These are phyloP conservation scores for Pseudonitzschia pungens DNA, from an alignment of 108 stramenopile genomes.

Conservation along the genomic window DNA sequence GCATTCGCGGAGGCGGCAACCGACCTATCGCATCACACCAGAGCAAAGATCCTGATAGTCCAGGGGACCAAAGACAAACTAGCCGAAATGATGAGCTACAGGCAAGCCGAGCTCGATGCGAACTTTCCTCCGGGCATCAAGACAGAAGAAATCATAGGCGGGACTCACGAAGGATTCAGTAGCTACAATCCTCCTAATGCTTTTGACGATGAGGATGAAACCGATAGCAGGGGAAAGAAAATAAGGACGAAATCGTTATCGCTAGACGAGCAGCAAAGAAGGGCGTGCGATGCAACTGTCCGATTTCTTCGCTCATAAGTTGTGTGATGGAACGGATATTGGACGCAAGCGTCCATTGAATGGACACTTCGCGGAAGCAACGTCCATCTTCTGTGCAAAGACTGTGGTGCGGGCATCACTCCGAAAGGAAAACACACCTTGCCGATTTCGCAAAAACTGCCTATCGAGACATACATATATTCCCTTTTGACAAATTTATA, in stretches of 20 bases:
- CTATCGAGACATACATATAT: neutral
- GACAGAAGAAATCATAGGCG: conserved; percentile 20
- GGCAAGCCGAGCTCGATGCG: conserved; percentile 17
- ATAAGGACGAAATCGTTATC: neutral
- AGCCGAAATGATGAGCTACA: conserved; percentile 2
- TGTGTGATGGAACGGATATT: too few relatives aligned
- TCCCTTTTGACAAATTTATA: neutral
- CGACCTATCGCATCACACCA: conserved; percentile 22
- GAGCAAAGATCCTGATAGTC: conserved; percentile 7
- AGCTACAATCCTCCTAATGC: conserved; percentile 18
- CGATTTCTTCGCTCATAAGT: conserved; percentile 3
- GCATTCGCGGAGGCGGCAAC: conserved; percentile 22
- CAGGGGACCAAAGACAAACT: conserved; percentile 35
- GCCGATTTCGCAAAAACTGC: neutral
- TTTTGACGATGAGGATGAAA: neutral
- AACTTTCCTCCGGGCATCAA: conserved; percentile 20
- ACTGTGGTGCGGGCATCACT: neutral
- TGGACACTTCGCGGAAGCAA: neutral
- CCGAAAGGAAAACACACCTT: neutral
- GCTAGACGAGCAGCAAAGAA: conserved; percentile 9
- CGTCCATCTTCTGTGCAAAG: neutral
- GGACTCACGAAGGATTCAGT: conserved; percentile 44
- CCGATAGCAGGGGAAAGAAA: neutral
- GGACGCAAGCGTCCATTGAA: too few relatives aligned
- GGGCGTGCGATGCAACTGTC: conserved; percentile 10